A percentile compares a stretch with the other conserved stretches of the same genome.
Conservation (phyloP, 169 alveolate genomes). For the Babesia divergens region DNA sequence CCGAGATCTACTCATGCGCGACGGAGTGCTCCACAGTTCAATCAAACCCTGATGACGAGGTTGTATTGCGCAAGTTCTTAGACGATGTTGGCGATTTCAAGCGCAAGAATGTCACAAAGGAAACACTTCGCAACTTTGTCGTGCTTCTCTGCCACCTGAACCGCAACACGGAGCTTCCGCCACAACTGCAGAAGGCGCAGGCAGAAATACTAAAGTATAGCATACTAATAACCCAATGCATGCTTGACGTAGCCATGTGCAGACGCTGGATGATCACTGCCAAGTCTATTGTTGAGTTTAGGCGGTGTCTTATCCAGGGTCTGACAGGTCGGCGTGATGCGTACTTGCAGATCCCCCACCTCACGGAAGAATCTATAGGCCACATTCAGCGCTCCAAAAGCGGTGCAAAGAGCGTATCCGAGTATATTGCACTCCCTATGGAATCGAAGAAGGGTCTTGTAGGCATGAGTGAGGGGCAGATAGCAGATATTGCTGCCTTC, state of each 20-base stretch:
- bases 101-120: constrained; percentile 57
- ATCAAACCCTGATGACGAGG: constrained; percentile 59
- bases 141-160: constrained; percentile 83
- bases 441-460: constrained; percentile 78
- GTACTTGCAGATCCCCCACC: constrained; percentile 87
- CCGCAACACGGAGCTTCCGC: constrained; percentile 73
- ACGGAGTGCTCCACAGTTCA: constrained; percentile 66
- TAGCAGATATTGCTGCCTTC: constrained; percentile 80
- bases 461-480: constrained; percentile 74
- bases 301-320: constrained; percentile 86
- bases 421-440: constrained; percentile 76
- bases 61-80: constrained; percentile 41
- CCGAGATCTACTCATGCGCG: constrained; percentile 72
- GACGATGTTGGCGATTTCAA: constrained; percentile 60
- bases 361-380: constrained; percentile 72
- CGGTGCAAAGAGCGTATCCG: constrained; percentile 75
- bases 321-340: constrained; percentile 77
- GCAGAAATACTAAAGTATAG: constrained; percentile 73
- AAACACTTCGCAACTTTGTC: constrained; percentile 70
- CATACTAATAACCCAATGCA: constrained; percentile 82
- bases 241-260: constrained; percentile 81
- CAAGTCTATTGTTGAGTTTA: constrained; percentile 80
- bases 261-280: constrained; percentile 81
- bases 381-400: constrained; percentile 77
- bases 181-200: constrained; percentile 62